phyloP scores from a whole-genome alignment of 2,329 filamentous ascomycete genomes.

The Macrophomina tecta region DNA sequence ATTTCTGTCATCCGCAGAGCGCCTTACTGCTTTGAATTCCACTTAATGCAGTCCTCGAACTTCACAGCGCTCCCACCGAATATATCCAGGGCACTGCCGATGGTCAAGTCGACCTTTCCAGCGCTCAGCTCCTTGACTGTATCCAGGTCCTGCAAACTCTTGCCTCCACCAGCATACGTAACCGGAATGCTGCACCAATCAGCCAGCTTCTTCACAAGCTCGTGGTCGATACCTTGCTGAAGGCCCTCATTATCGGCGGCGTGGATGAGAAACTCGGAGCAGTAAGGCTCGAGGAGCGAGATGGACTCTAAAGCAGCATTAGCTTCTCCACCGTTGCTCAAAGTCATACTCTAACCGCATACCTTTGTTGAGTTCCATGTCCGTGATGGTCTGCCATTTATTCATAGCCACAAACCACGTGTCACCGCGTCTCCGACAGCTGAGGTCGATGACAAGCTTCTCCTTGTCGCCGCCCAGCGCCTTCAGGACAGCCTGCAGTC shows the following conservation, averaged over 20 bases:
- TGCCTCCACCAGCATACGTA: slow-evolving; percentile 94
- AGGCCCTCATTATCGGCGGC: slow-evolving; percentile 96
- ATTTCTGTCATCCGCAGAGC: background rate
- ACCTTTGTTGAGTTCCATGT: slow-evolving; percentile 93
- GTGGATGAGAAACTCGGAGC: slow-evolving; percentile 95
- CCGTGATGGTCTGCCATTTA: slow-evolving; percentile 97
- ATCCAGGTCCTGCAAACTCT: slow-evolving; percentile 80
- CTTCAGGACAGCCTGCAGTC: slow-evolving; percentile 75
- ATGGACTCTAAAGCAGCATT: slow-evolving; percentile 72
- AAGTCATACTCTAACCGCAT: slow-evolving; percentile 33
- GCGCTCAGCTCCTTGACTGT: slow-evolving; percentile 77
- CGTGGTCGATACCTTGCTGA: slow-evolving; percentile 87
- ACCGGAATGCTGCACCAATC: slow-evolving; percentile 91
- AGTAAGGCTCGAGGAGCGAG: slow-evolving; percentile 81
- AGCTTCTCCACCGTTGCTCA: background rate
- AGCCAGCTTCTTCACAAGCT: slow-evolving; percentile 76
- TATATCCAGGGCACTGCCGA: slow-evolving; percentile 93
- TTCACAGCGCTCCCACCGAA: slow-evolving; percentile 88
- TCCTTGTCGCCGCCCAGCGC: slow-evolving; percentile 75
- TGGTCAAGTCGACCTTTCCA: slow-evolving; percentile 89
- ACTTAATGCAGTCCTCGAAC: slow-evolving; percentile 86
- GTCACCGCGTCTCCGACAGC: slow-evolving; percentile 77
- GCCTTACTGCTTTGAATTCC: slow-evolving; percentile 65
- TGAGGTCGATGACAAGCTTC: slow-evolving; percentile 93
- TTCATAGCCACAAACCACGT: slow-evolving; percentile 98